These are phyloP conservation scores for Ophiosphaerella korrae DNA, from an alignment of 2,329 filamentous ascomycete genomes.

Conservation along the genomic window DNA sequence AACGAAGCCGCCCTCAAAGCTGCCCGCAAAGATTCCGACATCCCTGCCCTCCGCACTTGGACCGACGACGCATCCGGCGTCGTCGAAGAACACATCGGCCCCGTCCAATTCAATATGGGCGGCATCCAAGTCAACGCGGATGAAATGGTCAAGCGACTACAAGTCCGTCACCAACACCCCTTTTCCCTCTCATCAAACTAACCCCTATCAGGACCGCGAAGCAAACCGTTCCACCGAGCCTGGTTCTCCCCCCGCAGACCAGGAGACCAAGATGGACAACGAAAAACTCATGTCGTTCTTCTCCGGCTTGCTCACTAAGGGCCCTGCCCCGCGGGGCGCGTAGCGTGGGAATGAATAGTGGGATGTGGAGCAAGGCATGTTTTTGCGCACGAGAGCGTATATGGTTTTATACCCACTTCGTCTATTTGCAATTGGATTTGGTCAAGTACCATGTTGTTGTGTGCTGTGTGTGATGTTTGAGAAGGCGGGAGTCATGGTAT, in stretches of 20 bases:
- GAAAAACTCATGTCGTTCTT: conserved; percentile 49
- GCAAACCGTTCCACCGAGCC: conserved; percentile 38
- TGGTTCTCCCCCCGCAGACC: conserved; percentile 30
- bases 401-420: neutral
- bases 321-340: conserved; percentile 26
- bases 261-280: conserved; percentile 45
- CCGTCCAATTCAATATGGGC: conserved; percentile 97
- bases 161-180: conserved; percentile 59
- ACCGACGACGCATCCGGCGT: conserved; percentile 42
- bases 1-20: conserved; percentile 55
- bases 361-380: no score
- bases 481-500: no score
- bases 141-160: conserved; percentile 85
- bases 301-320: conserved; percentile 45
- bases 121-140: conserved; percentile 96
- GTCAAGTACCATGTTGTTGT: neutral
- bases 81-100: conserved; percentile 73
- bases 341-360: neutral
- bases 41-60: conserved; percentile 26
- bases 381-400: no score
- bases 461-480: no score
- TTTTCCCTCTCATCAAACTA: conserved; percentile 9
- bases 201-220: conserved; percentile 42
- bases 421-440: neutral
- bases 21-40: conserved; percentile 41